Evolutionary conservation across 345 rosid genomes (phyloP), one percentile per base, ranked within the genome.

Genomic region (Eucalyptus sp.): DNA sequence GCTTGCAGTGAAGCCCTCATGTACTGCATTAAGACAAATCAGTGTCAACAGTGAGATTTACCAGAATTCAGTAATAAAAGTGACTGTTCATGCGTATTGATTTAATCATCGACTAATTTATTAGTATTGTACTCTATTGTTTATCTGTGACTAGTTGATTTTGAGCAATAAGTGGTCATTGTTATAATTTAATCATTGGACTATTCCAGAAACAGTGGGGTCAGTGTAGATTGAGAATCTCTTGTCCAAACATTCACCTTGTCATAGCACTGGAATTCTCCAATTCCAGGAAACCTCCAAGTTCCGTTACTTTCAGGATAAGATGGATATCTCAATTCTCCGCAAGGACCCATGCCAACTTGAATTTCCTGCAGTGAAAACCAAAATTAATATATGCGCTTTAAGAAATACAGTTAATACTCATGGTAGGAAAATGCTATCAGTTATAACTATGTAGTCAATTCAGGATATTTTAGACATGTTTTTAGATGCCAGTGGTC

Each of bases 291-390:
- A 91, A 96, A 96, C 71, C 90, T 95, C 99, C 98, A 98, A 29
- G 97, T 95, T 60, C 99, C 99, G 4, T 97, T 94, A 95, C 96
- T 96, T 93, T 98, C 98, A 79, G 99, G 99, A 91, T 97, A 97
- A 87, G 99, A 91, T 91, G 99, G 99, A 89, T 94, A 97, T 92
- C 99, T 94, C 89, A 97, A 90, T 89, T 97, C 98, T 88, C 99
- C 99, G 64, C 99, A 97, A 88, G 99, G 99, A 37, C 99, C 99
- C 99, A 96, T 91, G 37, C 99, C 99, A 86, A 96, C 99, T 94
- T 97, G 99, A 87, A 97, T 92, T 95, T 96, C 99, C 99, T 97
- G 95, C 91, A 84, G 89, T 52, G 27, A 89, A 89, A 79, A 79
- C 44, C 25, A 14, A 83, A 49, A 89, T 62, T 54, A 54, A 31